A percentile compares a stretch with the other conserved stretches of the same genome.
Evolutionary conservation across 768 basidiomycete species (phyloP).

Genomic region (Paxillus ammoniavirescens): DNA sequence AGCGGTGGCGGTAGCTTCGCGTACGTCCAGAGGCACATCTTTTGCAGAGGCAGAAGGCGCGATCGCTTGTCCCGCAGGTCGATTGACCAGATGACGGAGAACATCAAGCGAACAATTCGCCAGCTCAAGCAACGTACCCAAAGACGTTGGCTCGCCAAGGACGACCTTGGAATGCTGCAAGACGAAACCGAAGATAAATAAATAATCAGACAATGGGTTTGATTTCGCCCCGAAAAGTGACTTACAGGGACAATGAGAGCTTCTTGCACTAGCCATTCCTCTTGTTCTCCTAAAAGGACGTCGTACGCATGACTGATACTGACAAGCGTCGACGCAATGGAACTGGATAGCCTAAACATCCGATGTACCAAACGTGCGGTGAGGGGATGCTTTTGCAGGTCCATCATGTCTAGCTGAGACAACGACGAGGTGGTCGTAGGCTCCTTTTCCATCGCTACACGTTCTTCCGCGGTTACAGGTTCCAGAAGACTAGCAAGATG

Average conservation of each 20-base stretch:
- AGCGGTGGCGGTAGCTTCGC: conserved; percentile 54
- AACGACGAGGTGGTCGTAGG: conserved; percentile 30
- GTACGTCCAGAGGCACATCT: conserved; percentile 44
- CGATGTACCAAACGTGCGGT: conserved; percentile 69
- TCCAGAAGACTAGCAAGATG: conserved; percentile 81
- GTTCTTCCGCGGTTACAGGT: conserved; percentile 75
- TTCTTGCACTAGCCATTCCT: conserved; percentile 71
- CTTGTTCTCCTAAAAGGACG: conserved; percentile 59
- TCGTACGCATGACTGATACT: conserved; percentile 67
- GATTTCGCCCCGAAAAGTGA: conserved; percentile 6
- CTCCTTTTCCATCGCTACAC: conserved; percentile 65
- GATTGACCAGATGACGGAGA: conserved; percentile 61
- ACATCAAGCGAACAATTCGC: conserved; percentile 76
- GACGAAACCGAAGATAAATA: not conserved
- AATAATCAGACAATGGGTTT: not conserved
- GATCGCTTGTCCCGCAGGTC: conserved; percentile 57
- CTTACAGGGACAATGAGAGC: conserved; percentile 73
- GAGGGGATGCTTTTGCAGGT: conserved; percentile 69
- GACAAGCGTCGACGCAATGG: conserved; percentile 67
- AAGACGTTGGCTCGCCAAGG: conserved; percentile 75
- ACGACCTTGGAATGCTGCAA: conserved; percentile 82
- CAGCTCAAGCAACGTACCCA: conserved; percentile 86
- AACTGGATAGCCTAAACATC: conserved; percentile 67
- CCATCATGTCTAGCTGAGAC: conserved; percentile 45
- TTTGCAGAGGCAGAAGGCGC: conserved; percentile 32